Evolutionary conservation across 495 filamentous ascomycete species (phyloP).

Genomic region (Penicillium goetzii): DNA sequence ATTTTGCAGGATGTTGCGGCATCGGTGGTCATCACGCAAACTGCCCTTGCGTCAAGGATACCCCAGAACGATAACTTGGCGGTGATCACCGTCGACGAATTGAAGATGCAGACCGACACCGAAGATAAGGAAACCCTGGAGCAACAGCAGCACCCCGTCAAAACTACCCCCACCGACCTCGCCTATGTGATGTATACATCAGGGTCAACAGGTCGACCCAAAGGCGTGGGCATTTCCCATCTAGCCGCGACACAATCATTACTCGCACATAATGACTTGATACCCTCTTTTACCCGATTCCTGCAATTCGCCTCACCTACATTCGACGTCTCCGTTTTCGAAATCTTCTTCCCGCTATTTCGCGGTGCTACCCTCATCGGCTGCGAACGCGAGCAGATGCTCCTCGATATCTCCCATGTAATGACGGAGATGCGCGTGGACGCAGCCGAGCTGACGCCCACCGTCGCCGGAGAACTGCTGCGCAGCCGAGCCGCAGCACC

Average conservation of each 20-base stretch:
- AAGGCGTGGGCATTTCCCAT: slow-evolving; percentile 82
- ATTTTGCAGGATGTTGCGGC: slow-evolving; percentile 70
- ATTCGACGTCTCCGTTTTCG: slow-evolving; percentile 88
- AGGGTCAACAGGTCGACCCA: slow-evolving; percentile 85
- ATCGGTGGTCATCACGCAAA: slow-evolving; percentile 54
- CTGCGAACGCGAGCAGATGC: slow-evolving; percentile 63
- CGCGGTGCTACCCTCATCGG: slow-evolving; percentile 71
- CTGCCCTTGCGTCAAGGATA: slow-evolving; percentile 31
- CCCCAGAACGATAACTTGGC: slow-evolving; percentile 21
- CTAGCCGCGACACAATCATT: slow-evolving; percentile 73
- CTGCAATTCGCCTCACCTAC: slow-evolving; percentile 86
- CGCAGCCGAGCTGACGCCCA: slow-evolving; percentile 81
- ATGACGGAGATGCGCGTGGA: slow-evolving; percentile 70
- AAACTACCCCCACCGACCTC: slow-evolving; percentile 44
- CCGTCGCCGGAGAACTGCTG: slow-evolving; percentile 72
- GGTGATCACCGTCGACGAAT: slow-evolving; percentile 38
- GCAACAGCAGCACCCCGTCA: neutral
- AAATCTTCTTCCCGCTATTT: slow-evolving; percentile 81
- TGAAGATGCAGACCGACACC: slow-evolving; percentile 17
- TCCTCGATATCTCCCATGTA: slow-evolving; percentile 68
- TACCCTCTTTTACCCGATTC: slow-evolving; percentile 74
- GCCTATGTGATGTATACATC: slow-evolving; percentile 94
- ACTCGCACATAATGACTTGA: slow-evolving; percentile 73
- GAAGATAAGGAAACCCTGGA: slow-evolving; percentile 15
- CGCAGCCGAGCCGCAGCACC: slow-evolving; percentile 64